These are phyloP conservation scores for Alternaria ethzedia DNA, from an alignment of 2,329 filamentous ascomycete genomes.

Conservation along the genomic window DNA sequence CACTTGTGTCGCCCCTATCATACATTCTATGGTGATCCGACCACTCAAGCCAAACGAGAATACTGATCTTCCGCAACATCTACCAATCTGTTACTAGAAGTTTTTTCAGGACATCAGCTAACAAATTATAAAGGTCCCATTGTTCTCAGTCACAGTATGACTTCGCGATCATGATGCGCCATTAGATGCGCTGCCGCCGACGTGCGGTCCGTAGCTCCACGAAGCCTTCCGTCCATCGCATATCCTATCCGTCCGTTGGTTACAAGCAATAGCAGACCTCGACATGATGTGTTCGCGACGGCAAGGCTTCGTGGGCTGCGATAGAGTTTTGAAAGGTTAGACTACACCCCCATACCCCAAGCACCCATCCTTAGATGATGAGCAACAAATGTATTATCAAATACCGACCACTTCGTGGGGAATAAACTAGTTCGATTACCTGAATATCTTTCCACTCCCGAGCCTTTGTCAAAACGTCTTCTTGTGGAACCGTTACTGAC, in stretches of 20 bases:
- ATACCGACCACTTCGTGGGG: conserved; percentile 47
- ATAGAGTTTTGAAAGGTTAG: conserved; percentile 19
- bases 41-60: conserved; percentile 51
- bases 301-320: conserved; percentile 23
- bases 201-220: conserved; percentile 1
- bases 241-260: background rate
- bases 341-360: conserved; percentile 7
- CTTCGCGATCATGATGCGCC: background rate
- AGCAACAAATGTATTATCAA: conserved; percentile 50
- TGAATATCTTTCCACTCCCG: conserved; percentile 30
- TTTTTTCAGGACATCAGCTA: conserved; percentile 20
- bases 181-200: background rate
- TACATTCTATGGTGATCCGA: conserved; percentile 49
- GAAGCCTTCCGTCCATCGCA: background rate
- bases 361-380: conserved; percentile 35
- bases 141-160: background rate
- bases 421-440: conserved; percentile 50
- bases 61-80: conserved; percentile 35
- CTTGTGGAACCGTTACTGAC: conserved; percentile 17
- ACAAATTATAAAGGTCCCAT: conserved; percentile 14
- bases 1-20: conserved; percentile 51
- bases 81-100: conserved; percentile 7
- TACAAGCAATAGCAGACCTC: conserved; percentile 1
- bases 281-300: background rate
- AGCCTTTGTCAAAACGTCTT: background rate